Percentiles rank a stretch among this genome's conserved stretches.
Evolutionary conservation across 768 basidiomycete species (phyloP).

Genomic region (Calocybe cyanea): DNA sequence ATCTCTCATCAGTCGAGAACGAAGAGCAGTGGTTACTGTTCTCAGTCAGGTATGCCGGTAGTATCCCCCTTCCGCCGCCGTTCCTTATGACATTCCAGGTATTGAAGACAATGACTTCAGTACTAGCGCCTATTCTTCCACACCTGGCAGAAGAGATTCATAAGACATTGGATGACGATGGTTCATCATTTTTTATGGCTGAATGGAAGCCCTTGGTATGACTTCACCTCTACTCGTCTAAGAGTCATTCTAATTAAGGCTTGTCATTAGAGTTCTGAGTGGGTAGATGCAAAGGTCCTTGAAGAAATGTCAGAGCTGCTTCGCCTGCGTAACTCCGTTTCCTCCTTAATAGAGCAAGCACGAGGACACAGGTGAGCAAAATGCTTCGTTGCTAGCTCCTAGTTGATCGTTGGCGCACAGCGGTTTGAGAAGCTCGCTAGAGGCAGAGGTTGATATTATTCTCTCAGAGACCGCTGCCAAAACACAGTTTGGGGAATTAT

Average conservation of each 20-base stretch:
- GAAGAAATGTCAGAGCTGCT: constrained; percentile 64
- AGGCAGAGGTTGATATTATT: constrained; percentile 69
- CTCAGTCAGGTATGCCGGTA: constrained; percentile 53
- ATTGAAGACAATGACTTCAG: constrained; percentile 58
- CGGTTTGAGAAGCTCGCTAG: constrained; percentile 68
- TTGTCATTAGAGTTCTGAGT: constrained; percentile 47
- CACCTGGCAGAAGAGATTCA: constrained; percentile 90
- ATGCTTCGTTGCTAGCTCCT: neutral
- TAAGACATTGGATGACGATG: constrained; percentile 33
- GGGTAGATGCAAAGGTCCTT: constrained; percentile 57
- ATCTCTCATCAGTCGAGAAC: constrained; percentile 40
- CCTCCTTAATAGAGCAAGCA: constrained; percentile 73
- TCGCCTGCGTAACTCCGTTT: constrained; percentile 53
- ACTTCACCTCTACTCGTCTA: constrained; percentile 4
- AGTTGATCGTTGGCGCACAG: constrained; percentile 20
- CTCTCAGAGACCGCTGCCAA: constrained; percentile 35
- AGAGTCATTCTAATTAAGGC: neutral
- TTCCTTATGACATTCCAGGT: constrained; percentile 36
- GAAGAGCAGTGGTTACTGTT: constrained; percentile 66
- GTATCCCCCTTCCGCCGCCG: constrained; percentile 6
- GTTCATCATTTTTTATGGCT: constrained; percentile 62
- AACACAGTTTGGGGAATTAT: constrained; percentile 25
- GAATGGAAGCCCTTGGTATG: constrained; percentile 71
- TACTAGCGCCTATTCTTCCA: constrained; percentile 84
- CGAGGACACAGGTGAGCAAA: constrained; percentile 63